These are phyloP conservation scores for Coprinopsis cinerea DNA, from an alignment of 768 basidiomycete genomes.

Conservation along the genomic window DNA sequence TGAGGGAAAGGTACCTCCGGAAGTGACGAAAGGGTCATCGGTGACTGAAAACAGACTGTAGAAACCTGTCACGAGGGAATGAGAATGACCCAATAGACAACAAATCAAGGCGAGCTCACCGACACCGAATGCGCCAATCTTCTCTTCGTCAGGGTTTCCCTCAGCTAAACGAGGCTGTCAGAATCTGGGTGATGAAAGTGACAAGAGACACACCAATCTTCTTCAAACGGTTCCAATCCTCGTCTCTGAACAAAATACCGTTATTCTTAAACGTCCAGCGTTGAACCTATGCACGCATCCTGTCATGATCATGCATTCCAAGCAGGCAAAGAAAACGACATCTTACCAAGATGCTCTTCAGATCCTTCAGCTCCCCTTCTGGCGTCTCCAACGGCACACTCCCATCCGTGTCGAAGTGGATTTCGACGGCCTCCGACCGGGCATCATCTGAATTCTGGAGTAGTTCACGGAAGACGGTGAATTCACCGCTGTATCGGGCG, in stretches of 20 bases:
- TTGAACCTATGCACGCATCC: conserved; percentile 42
- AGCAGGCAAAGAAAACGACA: too few species aligned
- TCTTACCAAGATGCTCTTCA: conserved; percentile 59
- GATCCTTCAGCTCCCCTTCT: conserved; percentile 42
- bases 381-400: neutral
- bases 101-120: conserved; percentile 33
- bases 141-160: conserved; percentile 91
- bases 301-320: neutral
- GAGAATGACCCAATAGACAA: neutral
- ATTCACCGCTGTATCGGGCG: conserved; percentile 92
- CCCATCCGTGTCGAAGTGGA: conserved; percentile 64
- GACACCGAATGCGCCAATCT: conserved; percentile 95
- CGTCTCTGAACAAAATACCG: conserved; percentile 72
- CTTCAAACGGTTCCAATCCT: conserved; percentile 86
- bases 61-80: conserved; percentile 39
- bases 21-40: conserved; percentile 77
- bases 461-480: conserved; percentile 79
- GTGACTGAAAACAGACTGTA: conserved; percentile 81
- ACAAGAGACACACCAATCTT: conserved; percentile 61
- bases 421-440: conserved; percentile 67
- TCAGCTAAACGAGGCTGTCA: conserved; percentile 46
- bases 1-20: conserved; percentile 49
- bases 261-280: conserved; percentile 89
- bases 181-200: neutral
- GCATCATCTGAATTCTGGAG: conserved; percentile 97